A percentile compares a stretch with the other conserved stretches of the same genome.
Evolutionary conservation across 2,329 filamentous ascomycete genomes (phyloP).

Genomic region (Davidsoniella eucalypti): DNA sequence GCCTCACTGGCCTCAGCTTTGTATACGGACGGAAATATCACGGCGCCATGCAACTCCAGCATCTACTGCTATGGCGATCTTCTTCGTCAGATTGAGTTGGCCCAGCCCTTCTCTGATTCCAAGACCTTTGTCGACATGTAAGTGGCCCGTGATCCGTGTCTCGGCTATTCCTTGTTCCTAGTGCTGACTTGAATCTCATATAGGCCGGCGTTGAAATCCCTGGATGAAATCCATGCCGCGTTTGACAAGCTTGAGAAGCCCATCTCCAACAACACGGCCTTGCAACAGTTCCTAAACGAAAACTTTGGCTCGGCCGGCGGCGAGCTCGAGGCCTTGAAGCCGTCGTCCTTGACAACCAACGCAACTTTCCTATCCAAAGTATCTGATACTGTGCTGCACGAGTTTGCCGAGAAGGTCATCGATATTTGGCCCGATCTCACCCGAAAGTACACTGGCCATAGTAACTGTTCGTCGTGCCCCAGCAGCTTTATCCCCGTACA

Average conservation of each 20-base stretch:
- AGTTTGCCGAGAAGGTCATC: slow-evolving; percentile 48
- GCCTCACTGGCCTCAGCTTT: slow-evolving; percentile 22
- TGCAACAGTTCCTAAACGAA: slow-evolving; percentile 42
- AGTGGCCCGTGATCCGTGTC: slow-evolving; percentile 15
- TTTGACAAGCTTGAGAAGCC: slow-evolving; percentile 44
- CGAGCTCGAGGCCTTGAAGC: slow-evolving; percentile 39
- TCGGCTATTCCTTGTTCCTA: slow-evolving; percentile 1
- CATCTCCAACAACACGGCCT: slow-evolving; percentile 43
- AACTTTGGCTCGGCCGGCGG: slow-evolving; percentile 49
- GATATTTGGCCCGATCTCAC: slow-evolving; percentile 55
- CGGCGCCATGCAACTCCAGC: slow-evolving; percentile 49
- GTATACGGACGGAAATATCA: slow-evolving; percentile 42
- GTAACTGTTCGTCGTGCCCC: slow-evolving; percentile 41
- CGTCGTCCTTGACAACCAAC: slow-evolving; percentile 34
- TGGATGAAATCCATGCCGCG: slow-evolving; percentile 43
- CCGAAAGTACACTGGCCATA: slow-evolving; percentile 35
- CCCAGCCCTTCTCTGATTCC: slow-evolving; percentile 46
- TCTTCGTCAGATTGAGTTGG: slow-evolving; percentile 44
- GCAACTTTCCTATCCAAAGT: slow-evolving; percentile 41
- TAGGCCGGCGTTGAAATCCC: slow-evolving; percentile 41
- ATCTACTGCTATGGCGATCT: slow-evolving; percentile 52
- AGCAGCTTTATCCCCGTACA: slow-evolving; percentile 50
- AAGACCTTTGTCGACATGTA: slow-evolving; percentile 59
- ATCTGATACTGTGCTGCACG: slow-evolving; percentile 38
- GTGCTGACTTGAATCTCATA: slow-evolving; percentile 10